These are phyloP conservation scores for Auricularia cornea DNA, from an alignment of 768 basidiomycete genomes.

Conservation along the genomic window DNA sequence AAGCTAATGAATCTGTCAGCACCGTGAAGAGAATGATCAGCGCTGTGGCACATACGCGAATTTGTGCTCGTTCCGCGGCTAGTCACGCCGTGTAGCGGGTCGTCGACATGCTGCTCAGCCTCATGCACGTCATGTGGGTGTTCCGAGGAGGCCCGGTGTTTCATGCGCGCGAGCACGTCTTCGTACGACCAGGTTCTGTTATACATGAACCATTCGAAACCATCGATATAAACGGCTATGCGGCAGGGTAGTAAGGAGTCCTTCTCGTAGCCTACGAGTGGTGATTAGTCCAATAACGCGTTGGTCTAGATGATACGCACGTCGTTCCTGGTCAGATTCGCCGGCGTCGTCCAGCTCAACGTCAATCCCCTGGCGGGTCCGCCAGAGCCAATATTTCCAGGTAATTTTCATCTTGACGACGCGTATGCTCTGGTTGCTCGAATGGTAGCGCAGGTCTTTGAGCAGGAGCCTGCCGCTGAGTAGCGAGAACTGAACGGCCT, in stretches of 20 bases:
- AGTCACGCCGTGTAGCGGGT: not conserved
- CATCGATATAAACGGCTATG: slow-evolving; percentile 70
- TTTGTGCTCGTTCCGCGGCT: not conserved
- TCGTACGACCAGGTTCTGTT: slow-evolving; percentile 88
- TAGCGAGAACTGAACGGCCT: slow-evolving; percentile 86
- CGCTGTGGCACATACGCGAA: no score
- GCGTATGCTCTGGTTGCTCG: slow-evolving; percentile 82
- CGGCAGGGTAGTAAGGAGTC: slow-evolving; percentile 55
- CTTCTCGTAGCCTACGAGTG: slow-evolving; percentile 10
- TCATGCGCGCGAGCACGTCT: slow-evolving; percentile 71
- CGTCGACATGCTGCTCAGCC: not conserved
- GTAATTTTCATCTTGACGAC: slow-evolving; percentile 78
- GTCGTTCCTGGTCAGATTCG: slow-evolving; percentile 37
- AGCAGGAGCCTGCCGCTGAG: slow-evolving; percentile 81
- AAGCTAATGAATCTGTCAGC: not conserved
- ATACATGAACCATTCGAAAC: slow-evolving; percentile 89
- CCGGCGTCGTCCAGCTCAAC: slow-evolving; percentile 34
- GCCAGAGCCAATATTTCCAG: slow-evolving; percentile 92
- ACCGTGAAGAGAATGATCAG: no score
- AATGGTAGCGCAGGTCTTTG: slow-evolving; percentile 83
- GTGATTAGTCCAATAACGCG: not conserved
- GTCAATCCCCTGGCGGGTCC: slow-evolving; percentile 69
- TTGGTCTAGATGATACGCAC: slow-evolving; percentile 28
- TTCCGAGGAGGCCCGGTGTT: slow-evolving; percentile 33
- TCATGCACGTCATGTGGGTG: not conserved